Evolutionary conservation across 2,329 filamentous ascomycete genomes (phyloP).

Genomic region (Colletotrichum sp.): DNA sequence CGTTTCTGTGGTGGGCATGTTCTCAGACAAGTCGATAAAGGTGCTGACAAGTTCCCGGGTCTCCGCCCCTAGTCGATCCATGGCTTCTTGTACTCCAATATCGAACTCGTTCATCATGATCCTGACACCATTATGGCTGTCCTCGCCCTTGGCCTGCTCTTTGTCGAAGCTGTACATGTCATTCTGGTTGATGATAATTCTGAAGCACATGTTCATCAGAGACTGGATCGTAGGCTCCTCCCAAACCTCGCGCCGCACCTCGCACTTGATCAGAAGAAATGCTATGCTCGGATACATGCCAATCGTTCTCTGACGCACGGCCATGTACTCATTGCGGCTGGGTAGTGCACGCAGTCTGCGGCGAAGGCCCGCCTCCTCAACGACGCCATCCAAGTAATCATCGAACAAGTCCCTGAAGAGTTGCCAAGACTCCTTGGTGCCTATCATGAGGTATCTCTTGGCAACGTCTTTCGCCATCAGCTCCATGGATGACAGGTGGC

Average conservation of each 20-base stretch:
- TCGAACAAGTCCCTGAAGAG: neutral
- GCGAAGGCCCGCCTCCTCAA: neutral
- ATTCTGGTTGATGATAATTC: neutral
- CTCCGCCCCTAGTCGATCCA: neutral
- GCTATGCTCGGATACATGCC: neutral
- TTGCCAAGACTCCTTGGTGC: neutral
- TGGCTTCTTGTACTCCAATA: neutral
- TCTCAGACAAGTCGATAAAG: neutral
- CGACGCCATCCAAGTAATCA: neutral
- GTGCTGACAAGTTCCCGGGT: neutral
- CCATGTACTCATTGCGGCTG: neutral
- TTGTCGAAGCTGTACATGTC: neutral
- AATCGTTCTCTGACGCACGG: neutral
- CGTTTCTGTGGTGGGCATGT: neutral
- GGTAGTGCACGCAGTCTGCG: neutral
- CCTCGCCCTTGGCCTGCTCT: neutral
- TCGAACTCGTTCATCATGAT: neutral
- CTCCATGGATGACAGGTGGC: neutral
- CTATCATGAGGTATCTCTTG: accelerated
- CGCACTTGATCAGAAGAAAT: neutral
- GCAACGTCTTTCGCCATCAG: neutral
- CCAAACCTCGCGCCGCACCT: neutral
- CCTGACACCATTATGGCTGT: neutral
- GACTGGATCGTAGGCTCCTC: neutral
- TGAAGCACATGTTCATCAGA: neutral